Conservation (phyloP, 192 early-diverging fungal species). For the Pecoramyces ruminantium region DNA sequence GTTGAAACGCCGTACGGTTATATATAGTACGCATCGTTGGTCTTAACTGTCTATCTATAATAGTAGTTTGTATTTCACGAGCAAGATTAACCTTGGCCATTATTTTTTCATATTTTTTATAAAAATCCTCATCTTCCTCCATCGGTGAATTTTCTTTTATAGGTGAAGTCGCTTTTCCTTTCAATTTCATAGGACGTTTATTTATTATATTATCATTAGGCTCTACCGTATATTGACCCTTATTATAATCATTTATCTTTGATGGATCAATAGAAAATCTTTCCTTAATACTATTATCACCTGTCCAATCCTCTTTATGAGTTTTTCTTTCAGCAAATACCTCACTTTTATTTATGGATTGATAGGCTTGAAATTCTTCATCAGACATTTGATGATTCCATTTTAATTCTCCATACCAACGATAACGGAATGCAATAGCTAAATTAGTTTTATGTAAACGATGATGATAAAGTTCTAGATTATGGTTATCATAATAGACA, state of each 20-base stretch:
- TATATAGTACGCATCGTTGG: constrained; percentile 65
- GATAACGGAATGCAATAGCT: constrained; percentile 38
- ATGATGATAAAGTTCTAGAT: constrained; percentile 72
- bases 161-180: not conserved
- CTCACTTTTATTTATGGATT: constrained; percentile 53
- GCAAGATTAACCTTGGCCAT: constrained; percentile 48
- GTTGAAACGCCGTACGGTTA: constrained; percentile 95
- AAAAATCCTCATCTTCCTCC: not conserved
- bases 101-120: constrained; percentile 51
- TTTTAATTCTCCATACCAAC: not conserved
- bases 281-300: constrained; percentile 64
- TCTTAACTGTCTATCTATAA: constrained; percentile 45
- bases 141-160: constrained; percentile 11
- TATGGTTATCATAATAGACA: constrained; percentile 82
- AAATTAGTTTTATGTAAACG: constrained; percentile 75
- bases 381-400: not conserved
- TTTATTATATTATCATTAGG: not conserved
- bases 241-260: not conserved
- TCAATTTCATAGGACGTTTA: not conserved
- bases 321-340: constrained; percentile 98
- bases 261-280: constrained; percentile 51
- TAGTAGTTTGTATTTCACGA: constrained; percentile 51
- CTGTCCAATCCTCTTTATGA: constrained; percentile 82
- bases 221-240: not conserved
- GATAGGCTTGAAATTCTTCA: constrained; percentile 28